Conservation (phyloP, 1,284 basidiomycete species). For the Ceratobasidium sp. region DNA sequence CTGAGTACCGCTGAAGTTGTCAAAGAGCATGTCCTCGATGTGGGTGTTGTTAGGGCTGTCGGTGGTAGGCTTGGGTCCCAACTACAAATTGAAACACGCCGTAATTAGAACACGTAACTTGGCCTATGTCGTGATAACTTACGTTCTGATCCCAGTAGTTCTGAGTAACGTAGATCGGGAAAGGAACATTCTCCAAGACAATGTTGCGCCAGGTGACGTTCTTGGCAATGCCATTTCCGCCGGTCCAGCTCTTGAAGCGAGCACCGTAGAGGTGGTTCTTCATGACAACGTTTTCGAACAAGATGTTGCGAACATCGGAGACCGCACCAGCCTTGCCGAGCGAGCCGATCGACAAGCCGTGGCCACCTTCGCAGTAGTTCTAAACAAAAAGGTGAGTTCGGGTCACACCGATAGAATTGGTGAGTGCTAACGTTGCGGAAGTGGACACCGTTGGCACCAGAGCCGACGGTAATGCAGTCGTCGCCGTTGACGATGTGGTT, state of each 20-base stretch:
- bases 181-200: constrained; percentile 58
- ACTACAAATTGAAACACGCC: constrained; percentile 14
- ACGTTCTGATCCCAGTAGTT: constrained; percentile 69
- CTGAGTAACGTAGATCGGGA: constrained; percentile 70
- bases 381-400: neutral
- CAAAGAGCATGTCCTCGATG: constrained; percentile 61
- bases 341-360: constrained; percentile 67
- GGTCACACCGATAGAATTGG: neutral
- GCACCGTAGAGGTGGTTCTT: constrained; percentile 61
- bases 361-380: constrained; percentile 56
- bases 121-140: too few species aligned
- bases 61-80: constrained; percentile 56
- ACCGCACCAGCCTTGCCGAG: constrained; percentile 60
- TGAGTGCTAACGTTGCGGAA: constrained; percentile 53
- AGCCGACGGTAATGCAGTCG: constrained; percentile 65
- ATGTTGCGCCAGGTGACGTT: constrained; percentile 69
- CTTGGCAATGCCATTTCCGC: constrained; percentile 62
- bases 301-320: constrained; percentile 61
- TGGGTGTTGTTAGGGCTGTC: constrained; percentile 60
- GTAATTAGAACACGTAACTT: constrained; percentile 33
- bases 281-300: constrained; percentile 66
- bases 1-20: constrained; percentile 60
- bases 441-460: constrained; percentile 62
- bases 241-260: constrained; percentile 73
- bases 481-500: constrained; percentile 66